Evolutionary conservation across 1,284 basidiomycete species (phyloP), one percentile per base, ranked within the genome.

Genomic region (Trametes sp.): DNA sequence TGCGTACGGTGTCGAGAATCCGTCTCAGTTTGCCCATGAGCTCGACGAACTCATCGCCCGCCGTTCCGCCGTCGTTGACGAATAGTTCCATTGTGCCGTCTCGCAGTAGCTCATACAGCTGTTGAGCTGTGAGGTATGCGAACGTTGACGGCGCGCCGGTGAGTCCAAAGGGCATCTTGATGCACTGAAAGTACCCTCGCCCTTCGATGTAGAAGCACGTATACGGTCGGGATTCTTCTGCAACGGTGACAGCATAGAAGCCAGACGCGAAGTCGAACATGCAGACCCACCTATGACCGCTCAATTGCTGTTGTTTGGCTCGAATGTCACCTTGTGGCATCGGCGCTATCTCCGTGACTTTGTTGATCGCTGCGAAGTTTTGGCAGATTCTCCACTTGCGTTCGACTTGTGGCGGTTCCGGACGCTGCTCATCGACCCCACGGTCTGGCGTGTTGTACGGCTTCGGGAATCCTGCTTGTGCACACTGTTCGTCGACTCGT

Each of bases 141-240:
- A 81, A 81, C 0, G 69, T 73, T 1, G 76, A 76, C 26, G 80
- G 80, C 8, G 75, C 78, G 3, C 79, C 81, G 8, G 80, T 81
- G 1, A 80, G 59, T 0, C 81, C 78, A 57, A 81, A 80, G 0
- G 78, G 80, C 78, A 82, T 79, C 0, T 73, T 58, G 2, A 56
- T 54, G 64, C 78, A 81, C 42, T 67, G 68, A 57, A 75, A 78
- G 56, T 76, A 78, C 1, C 80, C 81, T 21, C 70, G 53, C 0
- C 80, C 80, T 62, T 78, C 76, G 0, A 81, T 69, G 54, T 78
- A 80, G 64, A 81, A 79, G 19, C 68, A 70, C 0, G 75, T 70
- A 54, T 80, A 82, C 2, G 50, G 33, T 26, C 50, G 16, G 23
- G 50, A 52, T 38, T 73, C 73, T 24, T 68, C 57, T 1, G 57